Percentiles rank a stretch among this genome's conserved stretches.
Evolutionary conservation across 2,329 filamentous ascomycete genomes (phyloP).

Genomic region (Capronia coronata): DNA sequence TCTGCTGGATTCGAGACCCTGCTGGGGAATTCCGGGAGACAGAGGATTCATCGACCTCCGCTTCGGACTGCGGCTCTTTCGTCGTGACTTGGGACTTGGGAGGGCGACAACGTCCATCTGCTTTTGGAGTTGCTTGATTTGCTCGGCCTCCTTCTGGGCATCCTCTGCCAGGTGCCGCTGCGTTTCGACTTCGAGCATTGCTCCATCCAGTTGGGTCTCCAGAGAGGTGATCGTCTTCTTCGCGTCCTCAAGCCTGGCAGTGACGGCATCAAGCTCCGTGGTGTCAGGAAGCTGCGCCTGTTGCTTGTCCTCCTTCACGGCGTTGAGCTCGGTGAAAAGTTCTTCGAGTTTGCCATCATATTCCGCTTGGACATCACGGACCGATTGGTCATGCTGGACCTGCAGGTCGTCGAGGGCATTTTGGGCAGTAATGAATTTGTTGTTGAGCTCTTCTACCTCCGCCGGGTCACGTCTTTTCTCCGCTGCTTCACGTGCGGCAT

Average conservation of each 20-base stretch:
- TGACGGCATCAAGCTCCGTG: conserved; percentile 9
- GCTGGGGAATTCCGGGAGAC: conserved; percentile 26
- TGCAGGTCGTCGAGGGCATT: conserved; percentile 13
- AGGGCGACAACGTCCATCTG: conserved; percentile 10
- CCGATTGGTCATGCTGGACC: conserved; percentile 12
- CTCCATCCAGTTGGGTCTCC: conserved; percentile 32
- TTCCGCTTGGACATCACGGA: conserved; percentile 19
- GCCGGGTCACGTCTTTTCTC: conserved; percentile 15
- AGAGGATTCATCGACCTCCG: conserved; percentile 20
- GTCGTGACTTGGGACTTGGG: conserved; percentile 15
- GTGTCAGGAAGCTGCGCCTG: conserved; percentile 27
- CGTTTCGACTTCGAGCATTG: conserved; percentile 18
- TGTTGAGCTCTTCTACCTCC: conserved; percentile 17
- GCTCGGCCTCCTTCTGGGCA: conserved; percentile 15
- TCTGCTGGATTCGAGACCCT: conserved; percentile 35
- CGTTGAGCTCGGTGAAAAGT: conserved; percentile 15
- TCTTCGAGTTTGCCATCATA: conserved; percentile 20
- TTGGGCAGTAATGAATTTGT: conserved; percentile 11
- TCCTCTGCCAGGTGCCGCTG: conserved; percentile 17
- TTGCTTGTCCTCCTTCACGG: conserved; percentile 33
- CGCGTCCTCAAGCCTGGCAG: conserved; percentile 16
- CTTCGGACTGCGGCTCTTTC: conserved; percentile 22
- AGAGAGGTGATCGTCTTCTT: conserved; percentile 26
- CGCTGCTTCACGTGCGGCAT: conserved; percentile 11
- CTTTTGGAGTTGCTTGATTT: conserved; percentile 10